Evolutionary conservation across 2,329 filamentous ascomycete species (phyloP).

Genomic region (Endothia cerciana): DNA sequence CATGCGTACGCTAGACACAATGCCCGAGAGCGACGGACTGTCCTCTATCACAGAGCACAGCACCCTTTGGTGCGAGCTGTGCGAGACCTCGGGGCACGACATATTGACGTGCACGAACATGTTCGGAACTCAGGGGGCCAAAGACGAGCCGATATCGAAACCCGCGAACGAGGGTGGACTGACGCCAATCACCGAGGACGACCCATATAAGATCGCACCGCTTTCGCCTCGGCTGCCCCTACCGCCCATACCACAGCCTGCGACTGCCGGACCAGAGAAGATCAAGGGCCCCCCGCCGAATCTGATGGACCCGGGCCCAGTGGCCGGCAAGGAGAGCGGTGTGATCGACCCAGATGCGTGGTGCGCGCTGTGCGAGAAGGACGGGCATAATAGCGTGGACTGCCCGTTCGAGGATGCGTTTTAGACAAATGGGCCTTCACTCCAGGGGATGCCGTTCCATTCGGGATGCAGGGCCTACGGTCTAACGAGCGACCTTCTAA

Average conservation of each 20-base stretch:
- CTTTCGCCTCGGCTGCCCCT: conserved; percentile 51
- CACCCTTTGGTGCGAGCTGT: conserved; percentile 91
- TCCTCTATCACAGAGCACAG: conserved; percentile 74
- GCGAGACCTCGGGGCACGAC: conserved; percentile 88
- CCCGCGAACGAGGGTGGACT: conserved; percentile 30
- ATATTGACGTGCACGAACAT: conserved; percentile 94
- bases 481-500: conserved; percentile 23
- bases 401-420: conserved; percentile 89
- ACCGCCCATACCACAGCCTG: conserved; percentile 42
- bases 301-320: conserved; percentile 67
- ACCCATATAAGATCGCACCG: conserved; percentile 57
- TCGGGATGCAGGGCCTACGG: not conserved
- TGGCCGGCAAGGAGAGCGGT: conserved; percentile 78
- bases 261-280: conserved; percentile 42
- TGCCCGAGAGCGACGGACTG: conserved; percentile 71
- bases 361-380: conserved; percentile 95
- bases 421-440: conserved; percentile 37
- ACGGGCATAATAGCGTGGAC: conserved; percentile 95
- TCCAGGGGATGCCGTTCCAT: too few species aligned
- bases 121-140: conserved; percentile 58
- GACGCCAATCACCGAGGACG: conserved; percentile 32
- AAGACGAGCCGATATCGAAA: conserved; percentile 23
- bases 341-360: conserved; percentile 85
- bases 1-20: conserved; percentile 64
- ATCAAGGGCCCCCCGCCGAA: conserved; percentile 60